Conservation (phyloP, 2,329 filamentous ascomycete genomes). For the Apiospora aurea region DNA sequence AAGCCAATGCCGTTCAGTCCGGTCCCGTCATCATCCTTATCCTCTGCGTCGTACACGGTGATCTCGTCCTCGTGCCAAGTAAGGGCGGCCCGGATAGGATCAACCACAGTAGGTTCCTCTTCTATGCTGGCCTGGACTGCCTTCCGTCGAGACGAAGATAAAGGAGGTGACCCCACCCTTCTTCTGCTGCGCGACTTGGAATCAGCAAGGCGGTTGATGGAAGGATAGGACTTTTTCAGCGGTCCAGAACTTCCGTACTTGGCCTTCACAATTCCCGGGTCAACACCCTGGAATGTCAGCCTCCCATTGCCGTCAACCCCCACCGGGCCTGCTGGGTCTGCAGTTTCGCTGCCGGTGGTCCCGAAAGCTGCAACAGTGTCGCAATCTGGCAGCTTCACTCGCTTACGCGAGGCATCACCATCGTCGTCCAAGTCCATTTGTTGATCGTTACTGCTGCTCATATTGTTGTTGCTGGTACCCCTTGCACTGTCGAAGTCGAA, state of each 20-base stretch:
- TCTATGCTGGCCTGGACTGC: slow-evolving; percentile 29
- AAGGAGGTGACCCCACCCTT: slow-evolving; percentile 39
- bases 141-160: slow-evolving; percentile 33
- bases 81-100: slow-evolving; percentile 64
- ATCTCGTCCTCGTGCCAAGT: slow-evolving; percentile 76
- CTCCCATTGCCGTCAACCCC: slow-evolving; percentile 31
- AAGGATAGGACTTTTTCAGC: slow-evolving; percentile 46
- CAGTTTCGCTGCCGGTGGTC: slow-evolving; percentile 28
- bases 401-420: slow-evolving; percentile 46
- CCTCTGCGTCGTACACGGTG: slow-evolving; percentile 69
- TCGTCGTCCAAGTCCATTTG: slow-evolving; percentile 42
- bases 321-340: slow-evolving; percentile 28
- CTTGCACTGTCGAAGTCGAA: slow-evolving; percentile 40
- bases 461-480: slow-evolving; percentile 23
- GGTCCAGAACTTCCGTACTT: slow-evolving; percentile 29
- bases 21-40: slow-evolving; percentile 71
- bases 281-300: slow-evolving; percentile 33
- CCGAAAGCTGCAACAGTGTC: slow-evolving; percentile 26
- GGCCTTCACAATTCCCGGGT: slow-evolving; percentile 31
- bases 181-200: slow-evolving; percentile 45
- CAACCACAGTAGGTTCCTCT: slow-evolving; percentile 50
- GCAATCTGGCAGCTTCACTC: slow-evolving; percentile 45
- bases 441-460: slow-evolving; percentile 26
- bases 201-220: slow-evolving; percentile 48
- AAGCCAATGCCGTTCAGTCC: slow-evolving; percentile 74